Evolutionary conservation across 768 basidiomycete genomes (phyloP), one percentile per base, ranked within the genome.

Genomic region (Leccinellum luteum): DNA sequence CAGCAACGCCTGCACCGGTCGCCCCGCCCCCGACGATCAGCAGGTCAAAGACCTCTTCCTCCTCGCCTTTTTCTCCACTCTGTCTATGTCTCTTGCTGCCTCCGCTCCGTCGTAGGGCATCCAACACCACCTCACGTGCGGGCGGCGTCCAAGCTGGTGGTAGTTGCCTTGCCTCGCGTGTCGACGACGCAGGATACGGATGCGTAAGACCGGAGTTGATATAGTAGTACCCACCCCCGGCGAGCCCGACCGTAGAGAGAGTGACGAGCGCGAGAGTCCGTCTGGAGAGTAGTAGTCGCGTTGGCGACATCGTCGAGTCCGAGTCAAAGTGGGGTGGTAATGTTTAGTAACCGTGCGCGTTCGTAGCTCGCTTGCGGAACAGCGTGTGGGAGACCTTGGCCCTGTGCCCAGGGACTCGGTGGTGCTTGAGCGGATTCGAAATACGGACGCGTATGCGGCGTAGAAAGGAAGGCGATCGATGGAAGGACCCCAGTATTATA

Each of bases 1-100:
- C 82, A 8, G 95, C 96, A n/a, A 94, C 89, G 43, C 97, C 96
- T 0, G 94, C 90, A 51, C 96, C 96, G 2, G 94, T 98, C 5
- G 96, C 96, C 19, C 96, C 96, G 38, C 96, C 95, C 27, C 95
- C 96, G 31, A 98, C 86, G 63, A 98, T 77, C 50, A 95, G 74
- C 28, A 94, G 65, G 72, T 95, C 93, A 60, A 91, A 91, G 59
- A 84, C 82, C 14, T 86, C 80, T 19, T 79, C 77, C 2, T 76
- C 76, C 2, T 70, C 59, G 51, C 83, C 81, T 14, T 84, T 79
- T n/a, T 78, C 77, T 9, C 74, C 75, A 8, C 68, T 52, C 12
- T 6, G 30, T 21, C 14, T 21, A 4, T 1, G 8, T n/a, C 8
- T 15, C 19, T 30, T 49, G 13, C 19, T 14, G 15, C 2, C 17